A percentile compares a stretch with the other conserved stretches of the same genome.
Evolutionary conservation across 257 asterid genomes (phyloP).

Genomic region (Solanum sparsipilum): DNA sequence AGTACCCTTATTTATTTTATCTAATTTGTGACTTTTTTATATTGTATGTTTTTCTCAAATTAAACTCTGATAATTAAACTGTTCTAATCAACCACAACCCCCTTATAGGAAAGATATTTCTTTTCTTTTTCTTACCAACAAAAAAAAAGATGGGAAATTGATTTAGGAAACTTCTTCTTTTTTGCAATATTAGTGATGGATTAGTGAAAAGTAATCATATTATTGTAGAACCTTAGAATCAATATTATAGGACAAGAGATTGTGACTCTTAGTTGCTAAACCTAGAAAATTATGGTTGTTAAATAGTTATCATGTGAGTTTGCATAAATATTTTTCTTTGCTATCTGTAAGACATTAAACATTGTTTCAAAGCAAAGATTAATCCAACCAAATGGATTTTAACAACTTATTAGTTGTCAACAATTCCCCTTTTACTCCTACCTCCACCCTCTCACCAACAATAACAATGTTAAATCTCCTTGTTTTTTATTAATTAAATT

Average conservation of each 20-base stretch:
- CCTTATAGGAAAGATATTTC: background rate
- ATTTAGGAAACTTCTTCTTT: background rate
- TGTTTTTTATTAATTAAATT: background rate
- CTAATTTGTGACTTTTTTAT: background rate
- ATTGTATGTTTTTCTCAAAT: background rate
- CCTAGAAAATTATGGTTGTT: conserved; percentile 16
- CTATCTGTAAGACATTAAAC: background rate
- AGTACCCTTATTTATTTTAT: background rate
- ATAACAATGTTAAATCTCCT: background rate
- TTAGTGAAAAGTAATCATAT: background rate
- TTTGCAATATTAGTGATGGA: background rate
- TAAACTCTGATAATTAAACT: background rate
- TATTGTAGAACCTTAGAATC: background rate
- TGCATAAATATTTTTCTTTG: background rate
- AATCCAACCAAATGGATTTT: conserved; percentile 14
- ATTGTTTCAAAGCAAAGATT: conserved; percentile 49
- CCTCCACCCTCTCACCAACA: background rate
- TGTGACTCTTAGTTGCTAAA: background rate
- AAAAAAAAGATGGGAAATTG: background rate
- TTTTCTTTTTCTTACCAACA: background rate
- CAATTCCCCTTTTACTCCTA: background rate
- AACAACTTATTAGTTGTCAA: background rate
- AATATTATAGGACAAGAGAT: background rate
- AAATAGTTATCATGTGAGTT: conserved; percentile 31
- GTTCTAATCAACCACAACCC: background rate